Evolutionary conservation across 768 basidiomycete genomes (phyloP).

Genomic region (Russula brevipes): DNA sequence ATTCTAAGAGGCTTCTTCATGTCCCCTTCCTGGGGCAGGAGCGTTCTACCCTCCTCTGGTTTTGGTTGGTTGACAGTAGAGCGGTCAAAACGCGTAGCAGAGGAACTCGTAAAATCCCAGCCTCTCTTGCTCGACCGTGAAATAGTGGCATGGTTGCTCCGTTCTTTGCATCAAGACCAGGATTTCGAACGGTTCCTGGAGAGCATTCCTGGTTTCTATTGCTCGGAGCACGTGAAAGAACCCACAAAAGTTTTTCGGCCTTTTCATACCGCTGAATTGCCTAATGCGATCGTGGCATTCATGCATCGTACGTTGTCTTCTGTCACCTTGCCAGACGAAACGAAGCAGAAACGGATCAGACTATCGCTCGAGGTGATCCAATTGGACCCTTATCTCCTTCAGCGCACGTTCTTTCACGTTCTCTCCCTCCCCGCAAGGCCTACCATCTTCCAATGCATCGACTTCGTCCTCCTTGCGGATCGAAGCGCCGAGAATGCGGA

Average conservation of each 20-base stretch:
- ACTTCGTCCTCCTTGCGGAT: slow-evolving; percentile 7
- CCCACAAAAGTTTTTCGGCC: background rate
- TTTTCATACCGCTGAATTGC: background rate
- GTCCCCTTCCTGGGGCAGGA: too few relatives aligned
- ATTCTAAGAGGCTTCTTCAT: too few relatives aligned
- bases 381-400: slow-evolving; percentile 2
- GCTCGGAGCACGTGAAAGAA: background rate
- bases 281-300: slow-evolving; percentile 3
- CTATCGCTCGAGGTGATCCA: background rate
- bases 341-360: background rate
- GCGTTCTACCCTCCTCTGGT: too few relatives aligned
- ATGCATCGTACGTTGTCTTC: slow-evolving; percentile 7
- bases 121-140: background rate
- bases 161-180: background rate
- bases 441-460: background rate
- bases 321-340: background rate
- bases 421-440: background rate
- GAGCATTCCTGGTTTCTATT: slow-evolving; percentile 11
- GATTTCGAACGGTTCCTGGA: slow-evolving; percentile 9
- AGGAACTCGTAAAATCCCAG: background rate
- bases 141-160: background rate
- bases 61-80: background rate
- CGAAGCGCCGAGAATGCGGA: background rate
- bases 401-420: slow-evolving; percentile 1
- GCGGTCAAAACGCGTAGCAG: background rate